Conservation (phyloP, 768 basidiomycete genomes). For the Boletus pseudo-olivaceus region DNA sequence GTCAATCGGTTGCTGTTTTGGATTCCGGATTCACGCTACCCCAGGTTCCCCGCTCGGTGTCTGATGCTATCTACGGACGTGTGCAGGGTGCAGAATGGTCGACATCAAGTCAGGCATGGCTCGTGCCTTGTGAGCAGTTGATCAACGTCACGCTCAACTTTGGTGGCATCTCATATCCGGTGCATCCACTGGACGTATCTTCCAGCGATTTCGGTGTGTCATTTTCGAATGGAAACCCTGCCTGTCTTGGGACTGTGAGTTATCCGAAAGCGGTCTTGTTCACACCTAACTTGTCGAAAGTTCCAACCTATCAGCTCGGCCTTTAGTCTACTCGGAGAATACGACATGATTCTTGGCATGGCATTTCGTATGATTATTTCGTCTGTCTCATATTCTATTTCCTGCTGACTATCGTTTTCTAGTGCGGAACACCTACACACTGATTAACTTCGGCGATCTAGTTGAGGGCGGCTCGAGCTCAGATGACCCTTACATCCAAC, state of each 20-base stretch:
- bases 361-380: constrained; percentile 54
- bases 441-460: constrained; percentile 72
- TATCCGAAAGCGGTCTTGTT: not conserved
- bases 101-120: constrained; percentile 54
- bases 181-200: constrained; percentile 71
- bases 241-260: constrained; percentile 69
- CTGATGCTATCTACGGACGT: constrained; percentile 78
- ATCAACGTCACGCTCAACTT: constrained; percentile 71
- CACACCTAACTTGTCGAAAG: constrained; percentile 32
- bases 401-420: constrained; percentile 6
- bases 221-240: constrained; percentile 44
- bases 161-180: constrained; percentile 61
- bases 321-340: constrained; percentile 72
- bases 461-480: constrained; percentile 47
- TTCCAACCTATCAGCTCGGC: constrained; percentile 84
- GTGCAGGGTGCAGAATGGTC: constrained; percentile 72
- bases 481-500: constrained; percentile 64
- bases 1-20: constrained; percentile 67
- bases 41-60: constrained; percentile 70
- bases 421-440: constrained; percentile 77
- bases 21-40: constrained; percentile 72
- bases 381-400: not conserved
- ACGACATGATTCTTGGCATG: constrained; percentile 84
- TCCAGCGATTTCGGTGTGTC: constrained; percentile 52
- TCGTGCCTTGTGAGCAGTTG: constrained; percentile 69